Evolutionary conservation across 495 filamentous ascomycete genomes (phyloP), one percentile per base, ranked within the genome.

Genomic region (Tuber indicum): DNA sequence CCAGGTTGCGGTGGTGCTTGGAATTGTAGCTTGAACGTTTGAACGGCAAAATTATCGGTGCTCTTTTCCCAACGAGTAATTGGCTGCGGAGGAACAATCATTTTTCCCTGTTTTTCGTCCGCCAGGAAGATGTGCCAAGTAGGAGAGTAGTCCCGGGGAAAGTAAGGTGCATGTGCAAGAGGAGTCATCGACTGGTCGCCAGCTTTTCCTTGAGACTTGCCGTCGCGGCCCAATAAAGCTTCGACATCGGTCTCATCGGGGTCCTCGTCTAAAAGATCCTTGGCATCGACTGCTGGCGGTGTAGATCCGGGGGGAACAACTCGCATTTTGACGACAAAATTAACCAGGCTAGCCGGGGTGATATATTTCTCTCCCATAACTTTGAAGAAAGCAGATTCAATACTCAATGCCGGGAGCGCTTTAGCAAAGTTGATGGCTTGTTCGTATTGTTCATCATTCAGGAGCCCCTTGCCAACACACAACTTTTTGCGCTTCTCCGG

Each of bases 321-420:
- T 75, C 96, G 92, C n/a, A 90, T 93, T 86, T 99, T 99, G 78
- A 99, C 88, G 70, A 99, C 93, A 74, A 99, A 91, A 73, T 94
- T 93, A 70, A 98, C 94, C 70, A 99, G 88, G 79, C 93, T 96
- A 80, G 91, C 92, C n/a, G 96, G 94, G 21, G 93, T 96, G 83
- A 98, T 91, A 84, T 90, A 92, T 76, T 91, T 92, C 86, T 99
- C 96, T 76, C 96, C 96, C 79, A 92, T 91, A 72, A 99, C 96
- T 87, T 99, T 99, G 89, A 99, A 99, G 86, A 96, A 99, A 3
- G 93, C 93, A 86, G 94, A 95, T 84, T 94, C 93, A n/a, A 98
- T 89, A 75, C 92, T 88, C 71, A 98, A 86, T 70, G 88, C 87
- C 0, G 96, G 96, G 19, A 99, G 86, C 84, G 97, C 92, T 79